A percentile compares a stretch with the other conserved stretches of the same genome.
phyloP scores from a whole-genome alignment of 305 asterid genomes.

The Solanum hybrid region DNA sequence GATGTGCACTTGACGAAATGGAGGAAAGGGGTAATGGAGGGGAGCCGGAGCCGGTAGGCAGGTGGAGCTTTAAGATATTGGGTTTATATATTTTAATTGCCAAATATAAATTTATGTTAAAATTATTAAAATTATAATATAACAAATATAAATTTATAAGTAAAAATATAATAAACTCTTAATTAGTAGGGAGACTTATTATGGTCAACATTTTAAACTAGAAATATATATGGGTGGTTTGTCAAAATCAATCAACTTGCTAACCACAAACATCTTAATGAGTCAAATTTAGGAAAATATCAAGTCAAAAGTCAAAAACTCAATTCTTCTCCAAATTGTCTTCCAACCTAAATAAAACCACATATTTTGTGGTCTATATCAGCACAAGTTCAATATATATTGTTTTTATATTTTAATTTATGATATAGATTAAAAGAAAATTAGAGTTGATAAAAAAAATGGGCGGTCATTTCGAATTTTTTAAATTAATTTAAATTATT shows the following conservation, averaged over 20 bases:
- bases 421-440: too few relatives aligned
- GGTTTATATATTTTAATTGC: neutral
- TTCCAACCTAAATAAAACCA: neutral
- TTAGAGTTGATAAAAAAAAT: too few relatives aligned
- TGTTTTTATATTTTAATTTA: too few relatives aligned
- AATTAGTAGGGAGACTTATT: neutral
- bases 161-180: neutral
- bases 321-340: neutral
- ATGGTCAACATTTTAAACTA: neutral
- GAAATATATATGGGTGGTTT: neutral
- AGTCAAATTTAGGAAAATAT: neutral
- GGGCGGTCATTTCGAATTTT: too few relatives aligned
- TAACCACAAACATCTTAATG: neutral
- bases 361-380: neutral
- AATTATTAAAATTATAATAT: too few relatives aligned
- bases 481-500: too few relatives aligned
- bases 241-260: neutral
- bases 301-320: neutral
- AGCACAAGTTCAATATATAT: too few relatives aligned
- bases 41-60: neutral
- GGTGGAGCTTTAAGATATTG: neutral
- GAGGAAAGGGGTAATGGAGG: too few relatives aligned
- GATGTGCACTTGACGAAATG: too few relatives aligned
- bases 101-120: too few relatives aligned
- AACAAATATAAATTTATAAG: too few relatives aligned